A percentile compares a stretch with the other conserved stretches of the same genome.
Conservation (phyloP, 352 stramenopile genomes). For the Phytophthora syringae region DNA sequence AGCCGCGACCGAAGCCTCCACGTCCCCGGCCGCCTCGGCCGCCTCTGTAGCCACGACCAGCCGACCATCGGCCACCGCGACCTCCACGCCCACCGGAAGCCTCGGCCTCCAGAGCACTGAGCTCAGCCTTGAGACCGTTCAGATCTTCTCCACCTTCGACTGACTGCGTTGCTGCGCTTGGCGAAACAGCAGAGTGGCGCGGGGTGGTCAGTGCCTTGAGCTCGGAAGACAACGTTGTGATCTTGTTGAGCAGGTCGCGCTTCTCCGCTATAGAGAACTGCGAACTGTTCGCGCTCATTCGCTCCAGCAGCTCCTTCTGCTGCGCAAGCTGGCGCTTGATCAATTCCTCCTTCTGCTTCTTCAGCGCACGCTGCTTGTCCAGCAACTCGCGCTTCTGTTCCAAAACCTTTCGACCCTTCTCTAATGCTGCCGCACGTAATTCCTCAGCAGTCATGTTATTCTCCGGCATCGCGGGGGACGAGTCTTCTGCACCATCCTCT, state of each 20-base stretch:
- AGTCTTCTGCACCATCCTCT: constrained; percentile 26
- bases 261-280: constrained; percentile 78
- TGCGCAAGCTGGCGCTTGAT: constrained; percentile 84
- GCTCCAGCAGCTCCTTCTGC: constrained; percentile 82
- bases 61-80: constrained; percentile 45
- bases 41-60: constrained; percentile 56
- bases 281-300: constrained; percentile 80
- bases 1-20: constrained; percentile 50
- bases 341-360: constrained; percentile 86
- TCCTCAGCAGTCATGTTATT: constrained; percentile 81
- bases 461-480: constrained; percentile 30
- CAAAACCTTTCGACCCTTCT: constrained; percentile 82
- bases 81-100: constrained; percentile 45
- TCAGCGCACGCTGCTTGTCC: constrained; percentile 83
- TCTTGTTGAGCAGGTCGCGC: constrained; percentile 84
- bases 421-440: constrained; percentile 70
- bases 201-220: constrained; percentile 69
- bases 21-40: constrained; percentile 57
- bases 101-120: constrained; percentile 71
- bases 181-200: constrained; percentile 31
- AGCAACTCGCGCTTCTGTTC: constrained; percentile 89
- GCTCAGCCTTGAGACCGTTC: constrained; percentile 65
- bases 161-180: constrained; percentile 15
- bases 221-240: constrained; percentile 73
- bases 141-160: constrained; percentile 38